Conservation (phyloP, 768 basidiomycete genomes). For the Mycena latifolia region DNA sequence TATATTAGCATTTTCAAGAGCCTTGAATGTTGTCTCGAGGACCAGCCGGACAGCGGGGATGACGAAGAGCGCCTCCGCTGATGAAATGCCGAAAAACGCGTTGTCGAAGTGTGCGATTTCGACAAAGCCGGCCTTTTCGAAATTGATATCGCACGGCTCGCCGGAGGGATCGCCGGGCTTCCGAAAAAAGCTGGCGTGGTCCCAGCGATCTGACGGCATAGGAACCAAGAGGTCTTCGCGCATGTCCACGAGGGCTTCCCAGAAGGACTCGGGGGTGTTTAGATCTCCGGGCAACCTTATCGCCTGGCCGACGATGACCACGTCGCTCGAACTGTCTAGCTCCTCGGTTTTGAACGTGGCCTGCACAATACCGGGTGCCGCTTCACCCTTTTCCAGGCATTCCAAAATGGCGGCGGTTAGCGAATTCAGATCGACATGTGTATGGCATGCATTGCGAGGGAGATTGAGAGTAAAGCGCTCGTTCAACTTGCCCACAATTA, state of each 20-base stretch:
- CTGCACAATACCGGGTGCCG: background rate
- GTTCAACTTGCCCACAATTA: conserved; percentile 47
- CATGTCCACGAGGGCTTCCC: conserved; percentile 49
- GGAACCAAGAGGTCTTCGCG: conserved; percentile 46
- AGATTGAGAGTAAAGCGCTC: conserved; percentile 40
- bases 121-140: conserved; percentile 48
- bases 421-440: conserved; percentile 45
- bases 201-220: conserved; percentile 49
- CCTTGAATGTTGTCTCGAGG: conserved; percentile 51
- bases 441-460: conserved; percentile 51
- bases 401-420: conserved; percentile 41
- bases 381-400: background rate
- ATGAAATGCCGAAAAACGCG: conserved; percentile 50
- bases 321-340: conserved; percentile 34
- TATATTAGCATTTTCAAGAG: conserved; percentile 52
- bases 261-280: conserved; percentile 43
- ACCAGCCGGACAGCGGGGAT: conserved; percentile 46
- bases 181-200: conserved; percentile 50
- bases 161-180: conserved; percentile 36
- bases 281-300: conserved; percentile 51
- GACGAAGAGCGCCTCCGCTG: conserved; percentile 49
- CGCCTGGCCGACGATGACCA: conserved; percentile 53
- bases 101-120: conserved; percentile 48
- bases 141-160: conserved; percentile 46
- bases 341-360: background rate